phyloP scores from a whole-genome alignment of 768 basidiomycete species.

The Boletus rufocinnamomeus region DNA sequence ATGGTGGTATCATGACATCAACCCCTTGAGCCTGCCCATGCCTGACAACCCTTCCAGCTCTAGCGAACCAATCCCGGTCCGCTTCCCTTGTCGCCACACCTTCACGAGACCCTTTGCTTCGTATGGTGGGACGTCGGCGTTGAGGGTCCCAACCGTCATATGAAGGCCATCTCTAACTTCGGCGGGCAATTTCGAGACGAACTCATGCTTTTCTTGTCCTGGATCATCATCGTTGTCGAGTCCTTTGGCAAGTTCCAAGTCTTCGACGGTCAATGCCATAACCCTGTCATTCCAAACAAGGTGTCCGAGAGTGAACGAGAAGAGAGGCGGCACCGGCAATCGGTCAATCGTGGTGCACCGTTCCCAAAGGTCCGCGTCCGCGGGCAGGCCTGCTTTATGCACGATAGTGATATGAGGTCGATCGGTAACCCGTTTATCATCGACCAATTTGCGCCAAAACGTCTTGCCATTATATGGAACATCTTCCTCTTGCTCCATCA shows the following conservation, averaged over 20 bases:
- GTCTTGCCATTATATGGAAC: constrained; percentile 32
- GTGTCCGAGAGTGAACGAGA: constrained; percentile 58
- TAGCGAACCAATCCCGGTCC: constrained; percentile 31
- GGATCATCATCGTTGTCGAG: constrained; percentile 30
- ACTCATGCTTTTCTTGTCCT: constrained; percentile 43
- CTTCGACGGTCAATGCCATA: constrained; percentile 77
- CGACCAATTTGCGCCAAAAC: constrained; percentile 54
- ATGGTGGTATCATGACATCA: constrained; percentile 14
- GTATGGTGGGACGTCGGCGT: constrained; percentile 52
- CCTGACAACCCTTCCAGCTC: constrained; percentile 30
- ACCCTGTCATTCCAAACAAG: constrained; percentile 77
- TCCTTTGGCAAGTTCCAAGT: constrained; percentile 44
- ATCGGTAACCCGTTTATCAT: constrained; percentile 47
- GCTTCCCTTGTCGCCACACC: constrained; percentile 45
- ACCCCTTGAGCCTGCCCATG: constrained; percentile 36
- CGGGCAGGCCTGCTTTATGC: constrained; percentile 56
- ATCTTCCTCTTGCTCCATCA: constrained; percentile 39
- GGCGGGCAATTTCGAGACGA: constrained; percentile 48
- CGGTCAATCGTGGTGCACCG: constrained; percentile 21
- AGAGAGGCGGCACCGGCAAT: constrained; percentile 47
- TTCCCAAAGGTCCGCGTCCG: constrained; percentile 47
- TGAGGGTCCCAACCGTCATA: constrained; percentile 81
- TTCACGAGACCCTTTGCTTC: constrained; percentile 73
- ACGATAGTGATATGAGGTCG: constrained; percentile 87
- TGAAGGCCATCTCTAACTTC: constrained; percentile 61